These are phyloP conservation scores for Paramecium primaurelia DNA, from an alignment of 73 alveolate species.

Conservation along the genomic window DNA sequence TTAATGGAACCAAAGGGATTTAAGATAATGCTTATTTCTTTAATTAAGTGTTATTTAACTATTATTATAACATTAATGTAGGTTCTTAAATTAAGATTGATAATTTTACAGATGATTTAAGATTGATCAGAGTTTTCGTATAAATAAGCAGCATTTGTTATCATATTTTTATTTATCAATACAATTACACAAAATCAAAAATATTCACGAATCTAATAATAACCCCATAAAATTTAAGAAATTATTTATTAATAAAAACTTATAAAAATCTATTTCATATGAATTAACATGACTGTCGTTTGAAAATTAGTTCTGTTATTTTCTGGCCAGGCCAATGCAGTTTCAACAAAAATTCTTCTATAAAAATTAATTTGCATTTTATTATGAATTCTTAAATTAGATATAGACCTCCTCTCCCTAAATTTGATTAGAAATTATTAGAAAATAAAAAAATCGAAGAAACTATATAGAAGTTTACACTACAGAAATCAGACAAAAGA, in stretches of 20 bases:
- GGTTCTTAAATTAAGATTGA: neutral
- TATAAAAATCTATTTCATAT: neutral
- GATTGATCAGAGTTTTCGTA: neutral
- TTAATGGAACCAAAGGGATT: neutral
- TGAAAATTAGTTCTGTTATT: neutral
- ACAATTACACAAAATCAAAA: neutral
- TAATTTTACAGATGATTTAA: neutral
- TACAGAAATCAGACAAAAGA: neutral
- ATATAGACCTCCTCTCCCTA: neutral
- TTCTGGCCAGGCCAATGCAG: neutral
- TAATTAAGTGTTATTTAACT: neutral
- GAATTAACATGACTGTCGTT: neutral
- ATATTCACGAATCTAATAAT: neutral
- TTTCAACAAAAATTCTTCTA: neutral
- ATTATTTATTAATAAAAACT: too few relatives aligned
- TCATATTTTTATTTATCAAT: neutral
- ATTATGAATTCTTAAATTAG: neutral
- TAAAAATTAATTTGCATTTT: neutral
- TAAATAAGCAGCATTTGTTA: neutral
- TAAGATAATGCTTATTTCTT: neutral
- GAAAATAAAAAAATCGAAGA: neutral
- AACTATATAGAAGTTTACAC: neutral
- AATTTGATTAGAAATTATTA: neutral
- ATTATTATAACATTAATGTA: neutral
- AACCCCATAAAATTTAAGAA: neutral